phyloP scores from a whole-genome alignment of 2,329 filamentous ascomycete genomes.

The Pezicula radicicola region DNA sequence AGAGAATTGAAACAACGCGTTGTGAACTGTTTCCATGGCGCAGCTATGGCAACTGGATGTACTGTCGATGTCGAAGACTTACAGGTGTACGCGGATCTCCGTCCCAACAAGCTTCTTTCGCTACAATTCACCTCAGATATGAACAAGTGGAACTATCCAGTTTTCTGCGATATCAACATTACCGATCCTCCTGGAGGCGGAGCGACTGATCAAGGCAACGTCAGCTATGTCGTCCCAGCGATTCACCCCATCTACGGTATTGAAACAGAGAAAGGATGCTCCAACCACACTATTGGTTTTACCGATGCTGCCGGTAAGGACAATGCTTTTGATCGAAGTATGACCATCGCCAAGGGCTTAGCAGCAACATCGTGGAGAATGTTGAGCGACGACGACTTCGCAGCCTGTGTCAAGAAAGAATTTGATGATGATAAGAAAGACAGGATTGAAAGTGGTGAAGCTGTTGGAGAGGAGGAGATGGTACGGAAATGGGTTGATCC shows the following conservation, averaged over 20 bases:
- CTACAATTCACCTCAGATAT: neutral
- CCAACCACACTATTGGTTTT: conserved; percentile 3
- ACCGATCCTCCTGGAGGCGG: neutral
- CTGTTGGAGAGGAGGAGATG: too few species aligned
- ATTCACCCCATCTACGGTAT: conserved; percentile 3
- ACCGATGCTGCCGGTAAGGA: conserved; percentile 3
- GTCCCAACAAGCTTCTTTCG: neutral
- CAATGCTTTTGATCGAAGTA: neutral
- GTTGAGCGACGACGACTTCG: conserved; percentile 1
- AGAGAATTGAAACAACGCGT: conserved; percentile 1
- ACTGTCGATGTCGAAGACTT: conserved; percentile 1
- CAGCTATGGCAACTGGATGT: conserved; percentile 7
- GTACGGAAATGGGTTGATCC: too few species aligned
- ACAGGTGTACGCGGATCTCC: neutral
- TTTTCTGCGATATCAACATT: neutral
- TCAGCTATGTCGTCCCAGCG: neutral
- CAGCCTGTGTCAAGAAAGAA: neutral
- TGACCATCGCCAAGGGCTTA: conserved; percentile 2
- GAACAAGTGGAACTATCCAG: neutral
- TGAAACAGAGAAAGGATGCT: neutral
- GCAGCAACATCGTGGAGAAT: conserved; percentile 1
- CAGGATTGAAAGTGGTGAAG: too few species aligned
- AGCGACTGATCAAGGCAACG: conserved; percentile 1
- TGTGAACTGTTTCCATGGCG: conserved; percentile 8
- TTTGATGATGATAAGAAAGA: neutral